Base-by-base conservation (phyloP, 306 rosid genomes). In the Cicer bijugum region DNA sequence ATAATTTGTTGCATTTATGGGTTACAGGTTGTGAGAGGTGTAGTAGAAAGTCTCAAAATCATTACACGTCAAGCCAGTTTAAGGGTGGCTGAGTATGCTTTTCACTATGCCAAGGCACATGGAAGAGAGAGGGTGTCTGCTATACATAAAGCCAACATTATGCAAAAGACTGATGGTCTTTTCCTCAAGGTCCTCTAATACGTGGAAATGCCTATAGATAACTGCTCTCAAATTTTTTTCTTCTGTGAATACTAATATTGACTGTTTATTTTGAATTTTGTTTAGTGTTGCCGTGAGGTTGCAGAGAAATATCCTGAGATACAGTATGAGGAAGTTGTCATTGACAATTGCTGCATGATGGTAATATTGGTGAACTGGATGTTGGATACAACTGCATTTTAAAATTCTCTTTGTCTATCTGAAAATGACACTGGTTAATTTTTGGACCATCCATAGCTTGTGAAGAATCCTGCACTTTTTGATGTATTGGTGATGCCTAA, bases 401-500 rank as follows among this genome's bases (percentile, higher is more conserved):
- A 60, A 47, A 28, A 59, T 57, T 73, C 7, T 16, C 71, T 79
- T 64, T 61, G 10, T 12, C 59, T 71, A 62, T 20, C 7, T 17
- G 52, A 68, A 74, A 64, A 20, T 83, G 71, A 55, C 42, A 23
- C 62, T 53, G 17, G 46, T 61, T 65, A 69, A 60, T 69, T 43
- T 68, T 59, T 73, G 85, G 55, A 16, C 52, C 71, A 53, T 75
- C 14, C 61, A 72, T 86, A 95, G 99, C 99, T 95, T 90, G 99
- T 95, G 83, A 95, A 95, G 88, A 95, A 95, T 82, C 99, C 99
- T 63, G 84, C 93, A 33, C 90, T 87, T 71, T 95, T 95, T 73
- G 99, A 95, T 78, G 99, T 95, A 67, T 81, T 95, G 80, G 99
- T 95, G 89, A 95, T 95, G 99, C 99, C 99, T 67, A 95, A 95